Percentiles rank a stretch among this genome's conserved stretches.
phyloP scores from a whole-genome alignment of 139 green algal species.

The Parachlorella kessleri region DNA sequence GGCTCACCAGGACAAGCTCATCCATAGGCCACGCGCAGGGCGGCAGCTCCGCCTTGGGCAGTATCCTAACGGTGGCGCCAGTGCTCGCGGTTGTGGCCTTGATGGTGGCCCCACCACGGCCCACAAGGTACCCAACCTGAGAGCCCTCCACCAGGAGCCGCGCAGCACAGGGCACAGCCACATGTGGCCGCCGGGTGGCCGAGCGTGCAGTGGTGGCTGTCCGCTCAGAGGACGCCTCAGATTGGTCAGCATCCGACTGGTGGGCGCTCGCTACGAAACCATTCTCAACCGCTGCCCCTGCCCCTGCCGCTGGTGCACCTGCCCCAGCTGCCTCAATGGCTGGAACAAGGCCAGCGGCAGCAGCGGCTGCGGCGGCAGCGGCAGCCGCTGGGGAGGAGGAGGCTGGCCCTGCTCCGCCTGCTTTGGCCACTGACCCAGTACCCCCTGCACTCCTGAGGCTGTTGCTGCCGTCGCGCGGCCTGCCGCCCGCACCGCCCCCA shows the following conservation, averaged over 20 bases:
- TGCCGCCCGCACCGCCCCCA: no score
- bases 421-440: no score
- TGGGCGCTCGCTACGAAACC: background rate
- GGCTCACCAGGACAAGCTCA: constrained; percentile 33
- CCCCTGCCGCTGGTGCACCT: no score
- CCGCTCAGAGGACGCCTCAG: background rate
- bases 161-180: no score
- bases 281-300: no score
- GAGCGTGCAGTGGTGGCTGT: background rate
- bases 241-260: background rate
- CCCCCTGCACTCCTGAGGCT: no score
- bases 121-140: constrained; percentile 28
- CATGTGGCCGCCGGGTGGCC: no score
- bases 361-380: no score
- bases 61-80: constrained; percentile 18
- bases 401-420: no score
- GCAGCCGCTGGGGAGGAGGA: background rate
- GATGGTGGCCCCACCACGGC: constrained; percentile 27
- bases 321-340: no score
- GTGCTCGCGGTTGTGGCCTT: constrained; percentile 12
- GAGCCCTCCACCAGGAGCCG: constrained; percentile 22
- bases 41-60: constrained; percentile 33
- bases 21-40: constrained; percentile 36
- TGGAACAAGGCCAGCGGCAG: no score
- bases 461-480: background rate